Percentiles rank a stretch among this genome's conserved stretches.
phyloP scores from a whole-genome alignment of 2,329 filamentous ascomycete genomes.

The Corinectria fuckeliana region DNA sequence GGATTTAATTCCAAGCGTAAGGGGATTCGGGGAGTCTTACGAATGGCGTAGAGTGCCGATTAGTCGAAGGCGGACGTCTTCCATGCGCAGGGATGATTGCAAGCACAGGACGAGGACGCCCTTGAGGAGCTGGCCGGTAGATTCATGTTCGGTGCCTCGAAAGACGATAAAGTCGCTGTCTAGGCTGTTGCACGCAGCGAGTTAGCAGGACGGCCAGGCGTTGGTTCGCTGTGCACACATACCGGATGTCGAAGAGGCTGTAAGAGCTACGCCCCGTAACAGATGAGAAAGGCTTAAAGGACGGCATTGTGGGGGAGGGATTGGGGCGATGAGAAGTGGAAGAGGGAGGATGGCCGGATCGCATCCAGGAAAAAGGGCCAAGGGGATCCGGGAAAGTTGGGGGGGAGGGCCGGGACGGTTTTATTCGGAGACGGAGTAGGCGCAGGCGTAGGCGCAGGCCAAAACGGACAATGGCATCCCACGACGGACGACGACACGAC shows the following conservation, averaged over 20 bases:
- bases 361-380: constrained; percentile 31
- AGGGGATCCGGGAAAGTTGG: constrained; percentile 24
- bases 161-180: constrained; percentile 83
- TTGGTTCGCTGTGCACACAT: constrained; percentile 34
- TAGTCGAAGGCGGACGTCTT: constrained; percentile 75
- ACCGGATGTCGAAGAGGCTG: constrained; percentile 66
- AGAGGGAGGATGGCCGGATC: constrained; percentile 21
- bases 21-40: constrained; percentile 54
- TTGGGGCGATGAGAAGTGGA: constrained; percentile 15
- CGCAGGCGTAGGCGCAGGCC: too few relatives aligned
- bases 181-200: constrained; percentile 56
- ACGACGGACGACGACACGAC: constrained; percentile 6
- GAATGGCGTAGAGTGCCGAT: constrained; percentile 70
- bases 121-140: constrained; percentile 75
- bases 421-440: constrained; percentile 35
- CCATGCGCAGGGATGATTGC: constrained; percentile 70
- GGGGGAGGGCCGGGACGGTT: constrained; percentile 37
- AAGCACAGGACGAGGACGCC: constrained; percentile 78
- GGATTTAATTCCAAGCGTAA: constrained; percentile 8
- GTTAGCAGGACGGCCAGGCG: constrained; percentile 15
- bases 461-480: constrained; percentile 17
- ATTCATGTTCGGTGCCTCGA: constrained; percentile 76
- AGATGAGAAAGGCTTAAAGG: constrained; percentile 62
- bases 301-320: constrained; percentile 53
- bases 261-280: constrained; percentile 58